Conservation (phyloP, 495 filamentous ascomycete genomes). For the Daldinia decipiens region DNA sequence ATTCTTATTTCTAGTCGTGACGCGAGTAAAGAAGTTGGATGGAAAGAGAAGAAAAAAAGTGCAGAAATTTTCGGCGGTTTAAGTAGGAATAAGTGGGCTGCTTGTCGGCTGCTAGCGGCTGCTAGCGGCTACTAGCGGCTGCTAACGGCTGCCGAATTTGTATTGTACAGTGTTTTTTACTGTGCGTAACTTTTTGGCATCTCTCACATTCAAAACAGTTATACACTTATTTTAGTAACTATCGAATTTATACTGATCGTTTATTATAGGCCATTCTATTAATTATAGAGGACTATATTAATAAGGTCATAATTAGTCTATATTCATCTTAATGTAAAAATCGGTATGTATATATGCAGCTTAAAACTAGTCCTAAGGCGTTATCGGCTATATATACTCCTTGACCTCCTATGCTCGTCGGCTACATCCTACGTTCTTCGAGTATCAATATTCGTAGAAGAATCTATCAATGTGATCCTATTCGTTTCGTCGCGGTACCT, state of each 20-base stretch:
- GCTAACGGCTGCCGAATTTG: not conserved
- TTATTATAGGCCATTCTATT: no score
- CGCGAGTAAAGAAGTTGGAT: not conserved
- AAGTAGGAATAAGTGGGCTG: conserved; percentile 4
- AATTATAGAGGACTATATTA: no score
- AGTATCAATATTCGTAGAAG: not conserved
- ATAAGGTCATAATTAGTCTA: no score
- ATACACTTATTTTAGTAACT: no score
- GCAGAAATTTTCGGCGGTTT: not conserved
- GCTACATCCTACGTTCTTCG: not conserved
- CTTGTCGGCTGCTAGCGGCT: not conserved
- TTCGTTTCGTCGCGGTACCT: conserved; percentile 39
- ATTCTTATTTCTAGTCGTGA: no score
- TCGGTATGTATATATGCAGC: no score
- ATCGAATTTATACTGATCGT: no score
- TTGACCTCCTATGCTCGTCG: not conserved
- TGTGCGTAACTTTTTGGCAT: not conserved
- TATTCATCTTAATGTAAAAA: no score
- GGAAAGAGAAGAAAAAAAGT: not conserved
- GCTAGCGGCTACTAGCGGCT: not conserved
- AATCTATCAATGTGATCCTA: not conserved
- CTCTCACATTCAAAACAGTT: not conserved
- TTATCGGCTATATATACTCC: not conserved
- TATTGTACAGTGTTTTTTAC: not conserved
- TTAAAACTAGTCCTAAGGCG: no score